Conservation (phyloP, 2,329 filamentous ascomycete genomes). For the Biscogniauxia sp. region DNA sequence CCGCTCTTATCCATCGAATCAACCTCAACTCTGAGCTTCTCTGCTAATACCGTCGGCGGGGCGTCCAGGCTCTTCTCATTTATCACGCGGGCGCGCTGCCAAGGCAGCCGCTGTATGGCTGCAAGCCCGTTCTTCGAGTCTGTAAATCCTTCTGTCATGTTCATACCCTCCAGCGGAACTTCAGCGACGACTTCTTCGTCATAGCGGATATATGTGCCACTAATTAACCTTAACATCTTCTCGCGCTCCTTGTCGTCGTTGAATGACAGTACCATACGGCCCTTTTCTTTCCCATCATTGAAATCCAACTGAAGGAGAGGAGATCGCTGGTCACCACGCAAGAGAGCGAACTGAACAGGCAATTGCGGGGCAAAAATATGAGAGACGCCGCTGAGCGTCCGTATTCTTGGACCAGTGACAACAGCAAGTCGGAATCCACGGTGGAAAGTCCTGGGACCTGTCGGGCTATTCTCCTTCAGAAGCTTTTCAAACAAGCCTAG, state of each 20-base stretch:
- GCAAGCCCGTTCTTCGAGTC: slow-evolving; percentile 48
- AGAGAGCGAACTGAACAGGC: slow-evolving; percentile 75
- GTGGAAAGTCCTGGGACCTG: slow-evolving; percentile 70
- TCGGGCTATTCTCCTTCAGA: slow-evolving; percentile 66
- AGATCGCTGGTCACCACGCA: slow-evolving; percentile 67
- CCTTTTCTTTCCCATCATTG: slow-evolving; percentile 62
- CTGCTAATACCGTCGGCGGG: slow-evolving; percentile 69
- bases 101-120: slow-evolving; percentile 52
- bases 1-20: slow-evolving; percentile 60
- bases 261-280: slow-evolving; percentile 77
- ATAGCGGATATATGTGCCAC: slow-evolving; percentile 65
- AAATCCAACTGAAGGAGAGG: slow-evolving; percentile 71
- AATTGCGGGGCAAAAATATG: slow-evolving; percentile 64
- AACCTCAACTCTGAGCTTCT: slow-evolving; percentile 71
- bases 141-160: slow-evolving; percentile 54
- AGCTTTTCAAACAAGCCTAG: slow-evolving; percentile 73
- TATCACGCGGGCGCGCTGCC: slow-evolving; percentile 69
- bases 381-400: slow-evolving; percentile 73
- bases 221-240: slow-evolving; percentile 69
- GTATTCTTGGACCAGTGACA: slow-evolving; percentile 73
- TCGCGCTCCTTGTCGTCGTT: slow-evolving; percentile 68
- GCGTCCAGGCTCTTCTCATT: slow-evolving; percentile 68
- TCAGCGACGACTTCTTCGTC: slow-evolving; percentile 72
- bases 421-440: slow-evolving; percentile 76
- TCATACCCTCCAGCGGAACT: slow-evolving; percentile 63